Evolutionary conservation across 306 rosid species (phyloP), one percentile per base, ranked within the genome.

Genomic region (Adenanthera pavonina): DNA sequence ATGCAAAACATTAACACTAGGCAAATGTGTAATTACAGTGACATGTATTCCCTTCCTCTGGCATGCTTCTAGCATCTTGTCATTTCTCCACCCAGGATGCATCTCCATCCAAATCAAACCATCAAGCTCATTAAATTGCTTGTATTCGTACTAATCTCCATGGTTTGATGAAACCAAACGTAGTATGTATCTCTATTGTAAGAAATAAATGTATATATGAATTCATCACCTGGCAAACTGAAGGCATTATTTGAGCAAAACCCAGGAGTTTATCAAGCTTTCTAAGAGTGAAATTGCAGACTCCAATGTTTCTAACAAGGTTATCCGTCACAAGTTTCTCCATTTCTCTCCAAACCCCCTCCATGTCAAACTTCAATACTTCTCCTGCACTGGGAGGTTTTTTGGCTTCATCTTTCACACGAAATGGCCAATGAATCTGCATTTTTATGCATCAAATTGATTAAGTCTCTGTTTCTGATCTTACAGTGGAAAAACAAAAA

Each of bases 11-110:
- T 52, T 3, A 52, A 20, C 5, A 14, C 11, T 35, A 17, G 69
- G 35, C 1, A 16, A 33, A 8, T 36, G 12, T 6, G 48, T 65
- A 65, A 65, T 68, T 68, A 68, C 72, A 19, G 38, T 20, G 54
- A 69, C 56, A 44, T 43, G 74, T 38, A 46, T 69, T 30, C 54
- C 19, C 12, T 44, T 20, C 74, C 49, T 69, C 74, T 69, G 19
- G 36, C 38, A 69, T 8, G 74, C 38, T 15, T 69, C 74, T 12
- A 69, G 74, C 54, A 69, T 88, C 84, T 88, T 90, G 43, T 83
- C 89, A 85, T 90, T 88, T 86, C 90, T 90, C 94, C 91, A 90
- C 2, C 93, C 92, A 13, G 91, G 88, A 79, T 89, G 92, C 90
- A 85, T 12, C 56, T 69, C 56, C 74, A 69, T 69, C 74, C n/a